A percentile compares a stretch with the other conserved stretches of the same genome.
Evolutionary conservation across 2,329 filamentous ascomycete species (phyloP).

Genomic region (Aureobasidium sp.): DNA sequence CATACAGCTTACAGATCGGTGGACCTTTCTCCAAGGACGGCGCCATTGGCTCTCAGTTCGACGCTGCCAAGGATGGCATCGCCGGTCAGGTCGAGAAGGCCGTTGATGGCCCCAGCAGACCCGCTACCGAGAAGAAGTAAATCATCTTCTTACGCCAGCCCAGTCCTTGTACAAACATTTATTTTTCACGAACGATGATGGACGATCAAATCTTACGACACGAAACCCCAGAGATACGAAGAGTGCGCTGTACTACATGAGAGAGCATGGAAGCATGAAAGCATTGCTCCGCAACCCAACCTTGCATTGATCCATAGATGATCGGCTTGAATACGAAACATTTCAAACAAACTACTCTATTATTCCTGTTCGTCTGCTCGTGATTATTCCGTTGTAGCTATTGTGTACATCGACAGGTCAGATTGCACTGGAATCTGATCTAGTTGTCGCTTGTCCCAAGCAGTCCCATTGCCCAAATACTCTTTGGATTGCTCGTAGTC

Average conservation of each 20-base stretch:
- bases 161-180: too few species aligned
- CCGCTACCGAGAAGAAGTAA: constrained; percentile 28
- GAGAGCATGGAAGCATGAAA: background rate
- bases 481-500: constrained; percentile 26
- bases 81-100: constrained; percentile 60
- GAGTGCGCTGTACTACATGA: background rate
- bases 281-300: background rate
- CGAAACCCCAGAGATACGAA: constrained; percentile 1
- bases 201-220: constrained; percentile 7
- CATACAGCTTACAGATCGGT: constrained; percentile 43
- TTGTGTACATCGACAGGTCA: too few species aligned
- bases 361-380: too few species aligned
- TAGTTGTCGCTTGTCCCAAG: background rate
- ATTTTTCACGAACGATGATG: constrained; percentile 16
- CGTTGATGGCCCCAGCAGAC: constrained; percentile 46
- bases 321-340: background rate
- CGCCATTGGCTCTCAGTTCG: constrained; percentile 61
- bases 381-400: too few species aligned
- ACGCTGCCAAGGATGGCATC: constrained; percentile 57
- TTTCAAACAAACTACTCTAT: background rate
- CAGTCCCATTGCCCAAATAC: constrained; percentile 9
- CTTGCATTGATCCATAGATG: background rate
- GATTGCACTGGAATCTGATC: background rate
- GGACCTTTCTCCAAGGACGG: constrained; percentile 59
- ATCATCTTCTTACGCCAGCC: constrained; percentile 11